phyloP scores from a whole-genome alignment of 352 stramenopile species.

The Phytophthora chlamydospora region DNA sequence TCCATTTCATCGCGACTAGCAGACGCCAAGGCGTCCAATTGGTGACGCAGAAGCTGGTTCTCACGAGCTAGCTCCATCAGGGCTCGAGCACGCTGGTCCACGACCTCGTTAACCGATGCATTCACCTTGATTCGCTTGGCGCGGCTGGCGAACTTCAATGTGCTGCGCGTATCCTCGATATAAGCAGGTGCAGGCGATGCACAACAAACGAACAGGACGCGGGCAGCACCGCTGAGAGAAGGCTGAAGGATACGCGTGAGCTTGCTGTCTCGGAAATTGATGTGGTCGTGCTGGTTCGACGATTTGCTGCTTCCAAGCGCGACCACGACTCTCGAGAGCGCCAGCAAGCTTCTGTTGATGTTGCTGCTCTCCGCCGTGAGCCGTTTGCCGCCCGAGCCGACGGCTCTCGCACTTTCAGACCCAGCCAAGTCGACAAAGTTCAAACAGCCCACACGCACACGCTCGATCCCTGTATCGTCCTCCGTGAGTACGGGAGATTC shows the following conservation, averaged over 20 bases:
- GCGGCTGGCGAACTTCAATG: slow-evolving; percentile 91
- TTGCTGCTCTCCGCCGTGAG: slow-evolving; percentile 55
- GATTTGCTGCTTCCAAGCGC: slow-evolving; percentile 87
- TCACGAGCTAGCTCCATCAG: slow-evolving; percentile 48
- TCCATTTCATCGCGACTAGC: slow-evolving; percentile 45
- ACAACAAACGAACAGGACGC: slow-evolving; percentile 88
- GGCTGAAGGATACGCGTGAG: slow-evolving; percentile 93
- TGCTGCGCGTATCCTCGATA: slow-evolving; percentile 90
- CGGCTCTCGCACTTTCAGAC: slow-evolving; percentile 92
- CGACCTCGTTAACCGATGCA: slow-evolving; percentile 48
- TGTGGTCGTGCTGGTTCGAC: slow-evolving; percentile 55
- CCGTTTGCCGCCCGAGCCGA: slow-evolving; percentile 57
- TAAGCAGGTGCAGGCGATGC: slow-evolving; percentile 76
- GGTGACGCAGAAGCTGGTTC: slow-evolving; percentile 48
- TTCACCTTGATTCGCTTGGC: slow-evolving; percentile 85
- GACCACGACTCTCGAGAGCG: slow-evolving; percentile 87
- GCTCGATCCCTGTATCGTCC: slow-evolving; percentile 18
- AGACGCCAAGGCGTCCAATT: slow-evolving; percentile 40
- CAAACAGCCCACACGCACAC: slow-evolving; percentile 55
- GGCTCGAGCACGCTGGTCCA: slow-evolving; percentile 39
- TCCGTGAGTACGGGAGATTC: slow-evolving; percentile 15
- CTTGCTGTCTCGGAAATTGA: slow-evolving; percentile 94
- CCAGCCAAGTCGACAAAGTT: slow-evolving; percentile 94
- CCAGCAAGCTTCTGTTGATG: slow-evolving; percentile 79
- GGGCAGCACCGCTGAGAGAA: slow-evolving; percentile 80